Base-by-base conservation (phyloP, 83 land plant species). In the Picea mariana region DNA sequence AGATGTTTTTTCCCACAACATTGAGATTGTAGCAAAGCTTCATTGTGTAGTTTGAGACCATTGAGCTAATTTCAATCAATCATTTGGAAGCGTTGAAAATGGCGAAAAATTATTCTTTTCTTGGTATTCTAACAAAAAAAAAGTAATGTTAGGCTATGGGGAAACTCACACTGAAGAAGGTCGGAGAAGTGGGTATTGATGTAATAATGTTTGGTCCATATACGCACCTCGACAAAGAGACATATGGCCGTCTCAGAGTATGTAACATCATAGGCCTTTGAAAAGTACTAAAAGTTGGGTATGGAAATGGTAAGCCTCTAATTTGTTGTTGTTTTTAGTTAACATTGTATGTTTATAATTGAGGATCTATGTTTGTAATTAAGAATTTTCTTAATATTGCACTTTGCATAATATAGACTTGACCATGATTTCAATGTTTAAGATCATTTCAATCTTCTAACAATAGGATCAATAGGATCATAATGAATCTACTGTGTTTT, bases 201-300 rank as follows among this genome's bases (percentile, higher is more conserved):
- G 97, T 98, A 20, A 95, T 96, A 94, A 96, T 97, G 24, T 92
- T 96, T 86, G 99, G 99, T 62, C 99, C 94, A 83, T 98, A 95
- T 81, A 98, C 96, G 99, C 90, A 96, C 52, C 98, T 98, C 47
- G 31, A 96, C 97, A 23, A 98, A 96, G 83, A 89, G 95, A 26
- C 99, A 96, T 69, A 98, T 98, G 99, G 94, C 98, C 6, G 95
- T 98, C 60, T 92, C 98, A 2, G 99, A 96, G 81, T 98, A 94
- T 81, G 87, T 94, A 16, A 95, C 99, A 27, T 97, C 98, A 60
- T 96, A 96, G 75, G 99, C 99, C 11, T 98, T 96, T 85, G 97
- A 96, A 58, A 85, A 89, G 78, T 98, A 98, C 81, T 83, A 87
- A 81, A 73, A 75, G 24, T 73, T 98, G 80, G 99, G 99, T 31